Conservation (phyloP, 352 stramenopile species). For the Elongisporangium senticosum region DNA sequence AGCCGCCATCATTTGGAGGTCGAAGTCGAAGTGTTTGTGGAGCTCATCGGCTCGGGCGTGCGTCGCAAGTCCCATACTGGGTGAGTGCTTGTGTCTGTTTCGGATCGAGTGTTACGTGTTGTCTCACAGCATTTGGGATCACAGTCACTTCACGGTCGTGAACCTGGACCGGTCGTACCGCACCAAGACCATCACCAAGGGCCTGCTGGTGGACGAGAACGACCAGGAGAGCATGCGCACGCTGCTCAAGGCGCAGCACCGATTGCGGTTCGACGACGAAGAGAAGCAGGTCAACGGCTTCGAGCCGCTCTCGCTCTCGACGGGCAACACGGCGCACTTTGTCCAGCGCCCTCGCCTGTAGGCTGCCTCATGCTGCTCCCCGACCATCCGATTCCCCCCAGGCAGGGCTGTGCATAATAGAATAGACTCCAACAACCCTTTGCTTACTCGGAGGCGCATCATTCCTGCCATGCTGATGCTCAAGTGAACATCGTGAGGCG, state of each 20-base stretch:
- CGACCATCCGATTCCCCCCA: background rate
- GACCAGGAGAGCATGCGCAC: constrained; percentile 63
- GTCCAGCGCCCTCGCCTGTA: constrained; percentile 1
- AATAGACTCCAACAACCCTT: background rate
- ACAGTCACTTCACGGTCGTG: constrained; percentile 59
- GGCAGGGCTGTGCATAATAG: constrained; percentile 3
- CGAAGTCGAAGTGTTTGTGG: constrained; percentile 71
- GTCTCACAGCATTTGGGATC: too few relatives aligned
- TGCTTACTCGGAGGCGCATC: constrained; percentile 5
- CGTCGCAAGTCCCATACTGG: constrained; percentile 57
- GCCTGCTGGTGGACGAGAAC: constrained; percentile 44
- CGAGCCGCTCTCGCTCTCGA: constrained; percentile 45
- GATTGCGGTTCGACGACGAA: constrained; percentile 65
- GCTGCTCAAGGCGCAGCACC: constrained; percentile 66
- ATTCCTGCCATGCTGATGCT: constrained; percentile 8
- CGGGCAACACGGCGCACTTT: constrained; percentile 9
- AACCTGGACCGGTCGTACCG: constrained; percentile 57
- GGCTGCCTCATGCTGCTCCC: background rate
- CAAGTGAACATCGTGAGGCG: background rate
- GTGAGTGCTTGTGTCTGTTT: constrained; percentile 13
- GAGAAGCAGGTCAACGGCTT: constrained; percentile 53
- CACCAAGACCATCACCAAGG: constrained; percentile 50
- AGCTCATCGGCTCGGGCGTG: constrained; percentile 35
- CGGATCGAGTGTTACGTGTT: too few relatives aligned
- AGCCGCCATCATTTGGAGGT: constrained; percentile 65